Evolutionary conservation across 208 protist species (phyloP).

Genomic region (Leishmania turanica): DNA sequence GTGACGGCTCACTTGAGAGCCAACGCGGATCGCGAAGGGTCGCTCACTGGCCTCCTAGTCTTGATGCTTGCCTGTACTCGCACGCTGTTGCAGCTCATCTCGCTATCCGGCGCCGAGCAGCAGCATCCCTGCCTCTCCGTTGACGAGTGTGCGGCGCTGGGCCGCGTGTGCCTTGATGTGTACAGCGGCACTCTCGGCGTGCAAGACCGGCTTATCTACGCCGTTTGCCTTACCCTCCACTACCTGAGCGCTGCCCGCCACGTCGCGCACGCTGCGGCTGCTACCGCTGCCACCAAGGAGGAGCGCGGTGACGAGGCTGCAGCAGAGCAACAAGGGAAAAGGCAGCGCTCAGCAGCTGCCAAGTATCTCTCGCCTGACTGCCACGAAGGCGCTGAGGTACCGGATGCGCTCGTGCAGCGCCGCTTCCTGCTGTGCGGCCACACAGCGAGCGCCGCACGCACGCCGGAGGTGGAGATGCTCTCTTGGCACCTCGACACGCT

Average conservation of each 20-base stretch:
- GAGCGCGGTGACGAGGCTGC: not conserved
- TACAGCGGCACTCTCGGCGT: slow-evolving; percentile 66
- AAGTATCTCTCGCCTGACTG: not conserved
- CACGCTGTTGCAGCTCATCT: not conserved
- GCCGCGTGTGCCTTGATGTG: slow-evolving; percentile 38
- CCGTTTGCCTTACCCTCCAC: slow-evolving; percentile 64
- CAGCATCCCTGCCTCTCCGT: not conserved
- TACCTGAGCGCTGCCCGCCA: slow-evolving; percentile 42
- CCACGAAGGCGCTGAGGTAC: slow-evolving; percentile 46
- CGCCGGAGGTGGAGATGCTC: slow-evolving; percentile 83
- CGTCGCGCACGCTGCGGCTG: not conserved
- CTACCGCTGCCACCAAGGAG: slow-evolving; percentile 13
- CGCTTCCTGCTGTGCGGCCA: slow-evolving; percentile 75
- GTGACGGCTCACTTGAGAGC: slow-evolving; percentile 15
- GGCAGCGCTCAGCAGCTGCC: not conserved
- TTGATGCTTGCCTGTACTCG: slow-evolving; percentile 38
- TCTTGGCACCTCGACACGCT: slow-evolving; percentile 71
- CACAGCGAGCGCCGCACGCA: slow-evolving; percentile 45
- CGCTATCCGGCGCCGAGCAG: not conserved
- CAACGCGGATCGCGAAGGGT: slow-evolving; percentile 16
- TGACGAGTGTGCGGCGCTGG: slow-evolving; percentile 10
- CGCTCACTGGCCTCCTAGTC: slow-evolving; percentile 35
- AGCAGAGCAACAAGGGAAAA: not conserved
- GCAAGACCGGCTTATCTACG: slow-evolving; percentile 78
- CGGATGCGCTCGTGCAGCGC: slow-evolving; percentile 37